Percentiles rank a stretch among this genome's conserved stretches.
Conservation (phyloP, 306 rosid species). For the Mucuna pruriens region DNA sequence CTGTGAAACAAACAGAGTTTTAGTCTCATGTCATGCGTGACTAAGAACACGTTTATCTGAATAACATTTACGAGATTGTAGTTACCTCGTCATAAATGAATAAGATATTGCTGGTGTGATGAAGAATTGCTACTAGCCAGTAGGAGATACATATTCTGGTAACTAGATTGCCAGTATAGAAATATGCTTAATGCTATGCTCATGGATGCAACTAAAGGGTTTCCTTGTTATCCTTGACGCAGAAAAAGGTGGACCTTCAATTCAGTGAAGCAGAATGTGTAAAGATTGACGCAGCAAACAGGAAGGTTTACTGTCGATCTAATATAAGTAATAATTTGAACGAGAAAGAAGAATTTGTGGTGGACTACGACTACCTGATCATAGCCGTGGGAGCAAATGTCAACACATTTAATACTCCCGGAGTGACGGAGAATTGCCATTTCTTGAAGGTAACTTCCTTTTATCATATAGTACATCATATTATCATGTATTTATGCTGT, state of each 20-base stretch:
- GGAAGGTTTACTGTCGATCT: constrained; percentile 81
- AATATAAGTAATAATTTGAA: constrained; percentile 53
- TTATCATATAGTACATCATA: constrained; percentile 25
- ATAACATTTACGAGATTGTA: not conserved
- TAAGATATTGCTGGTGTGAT: not conserved
- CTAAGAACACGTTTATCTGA: not conserved
- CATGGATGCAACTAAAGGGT: constrained; percentile 21
- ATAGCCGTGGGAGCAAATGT: constrained; percentile 90
- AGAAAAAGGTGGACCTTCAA: constrained; percentile 66
- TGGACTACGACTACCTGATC: constrained; percentile 90
- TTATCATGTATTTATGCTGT: not conserved
- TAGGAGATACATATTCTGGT: constrained; percentile 10
- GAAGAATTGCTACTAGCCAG: constrained; percentile 4
- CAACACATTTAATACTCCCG: constrained; percentile 97
- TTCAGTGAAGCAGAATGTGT: constrained; percentile 87
- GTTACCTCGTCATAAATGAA: not conserved
- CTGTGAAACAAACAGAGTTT: not conserved
- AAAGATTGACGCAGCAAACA: constrained; percentile 86
- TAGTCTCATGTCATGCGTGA: not conserved
- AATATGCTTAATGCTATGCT: not conserved
- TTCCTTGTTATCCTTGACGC: constrained; percentile 39
- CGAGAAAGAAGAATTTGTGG: constrained; percentile 70
- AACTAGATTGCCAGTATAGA: constrained; percentile 8
- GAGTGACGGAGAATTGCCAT: constrained; percentile 92
- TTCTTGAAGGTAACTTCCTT: constrained; percentile 83